These are phyloP conservation scores for Leishmania martiniquensis DNA, from an alignment of 208 protist genomes.

Conservation along the genomic window DNA sequence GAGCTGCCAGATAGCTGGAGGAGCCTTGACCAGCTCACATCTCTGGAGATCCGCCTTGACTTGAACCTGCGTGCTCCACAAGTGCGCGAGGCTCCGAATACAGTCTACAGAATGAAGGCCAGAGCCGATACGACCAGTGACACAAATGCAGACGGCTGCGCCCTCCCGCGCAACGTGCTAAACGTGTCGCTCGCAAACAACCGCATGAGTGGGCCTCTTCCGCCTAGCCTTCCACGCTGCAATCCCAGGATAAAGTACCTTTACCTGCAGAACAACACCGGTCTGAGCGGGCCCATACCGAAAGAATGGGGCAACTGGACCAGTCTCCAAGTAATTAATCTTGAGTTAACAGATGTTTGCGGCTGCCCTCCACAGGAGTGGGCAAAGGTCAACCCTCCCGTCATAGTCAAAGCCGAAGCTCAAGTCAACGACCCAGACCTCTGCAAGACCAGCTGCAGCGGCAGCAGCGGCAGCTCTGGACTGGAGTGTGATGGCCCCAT, in stretches of 20 bases:
- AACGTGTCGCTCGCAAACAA: not conserved
- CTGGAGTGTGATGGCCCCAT: not conserved
- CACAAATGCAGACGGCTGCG: not conserved
- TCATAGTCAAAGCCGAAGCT: not conserved
- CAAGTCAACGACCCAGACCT: not conserved
- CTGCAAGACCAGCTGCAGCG: not conserved
- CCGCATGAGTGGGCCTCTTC: conserved; percentile 1
- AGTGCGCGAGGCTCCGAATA: not conserved
- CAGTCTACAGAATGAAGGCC: not conserved
- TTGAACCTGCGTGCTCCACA: not conserved
- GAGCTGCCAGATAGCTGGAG: not conserved
- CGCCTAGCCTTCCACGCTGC: not conserved
- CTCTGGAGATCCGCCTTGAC: not conserved
- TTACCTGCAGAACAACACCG: not conserved
- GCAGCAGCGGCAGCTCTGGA: not conserved
- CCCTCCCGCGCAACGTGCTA: not conserved
- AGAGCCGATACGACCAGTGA: not conserved
- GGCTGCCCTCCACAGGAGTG: conserved; percentile 1
- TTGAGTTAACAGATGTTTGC: not conserved
- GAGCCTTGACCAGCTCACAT: not conserved
- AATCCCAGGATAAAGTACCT: not conserved
- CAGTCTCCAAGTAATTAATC: not conserved
- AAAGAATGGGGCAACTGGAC: conserved; percentile 5
- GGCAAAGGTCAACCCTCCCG: not conserved
- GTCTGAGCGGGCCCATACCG: not conserved